A percentile compares a stretch with the other conserved stretches of the same genome.
Evolutionary conservation across 2,329 filamentous ascomycete genomes (phyloP).

Genomic region (Hypoxylon sp.): DNA sequence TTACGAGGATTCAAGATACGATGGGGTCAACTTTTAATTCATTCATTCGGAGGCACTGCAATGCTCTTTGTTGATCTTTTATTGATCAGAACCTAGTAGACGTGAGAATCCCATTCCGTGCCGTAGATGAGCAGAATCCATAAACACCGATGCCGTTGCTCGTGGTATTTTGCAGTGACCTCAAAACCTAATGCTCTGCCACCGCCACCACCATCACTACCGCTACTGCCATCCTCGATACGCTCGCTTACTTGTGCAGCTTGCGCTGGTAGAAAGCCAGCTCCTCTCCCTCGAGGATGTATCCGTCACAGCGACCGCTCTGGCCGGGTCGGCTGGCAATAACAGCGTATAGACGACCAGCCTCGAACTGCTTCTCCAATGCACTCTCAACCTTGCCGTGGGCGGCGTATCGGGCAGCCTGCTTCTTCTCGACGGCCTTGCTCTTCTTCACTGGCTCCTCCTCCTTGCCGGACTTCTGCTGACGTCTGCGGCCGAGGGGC

Average conservation of each 20-base stretch:
- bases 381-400: constrained; percentile 92
- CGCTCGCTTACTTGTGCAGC: constrained; percentile 89
- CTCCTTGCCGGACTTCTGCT: constrained; percentile 81
- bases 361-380: constrained; percentile 99
- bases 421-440: constrained; percentile 97
- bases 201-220: background rate
- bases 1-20: background rate
- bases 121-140: constrained; percentile 56
- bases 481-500: constrained; percentile 88
- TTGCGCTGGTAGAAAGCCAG: constrained; percentile 99
- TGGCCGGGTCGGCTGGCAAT: constrained; percentile 94
- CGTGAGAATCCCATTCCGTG: constrained; percentile 54
- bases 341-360: constrained; percentile 95
- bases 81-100: constrained; percentile 56
- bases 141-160: constrained; percentile 57
- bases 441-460: constrained; percentile 89
- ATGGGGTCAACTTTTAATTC: background rate
- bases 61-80: constrained; percentile 53
- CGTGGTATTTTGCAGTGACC: constrained; percentile 49
- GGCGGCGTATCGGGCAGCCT: constrained; percentile 85
- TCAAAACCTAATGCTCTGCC: constrained; percentile 39
- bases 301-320: constrained; percentile 96
- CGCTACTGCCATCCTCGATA: constrained; percentile 33
- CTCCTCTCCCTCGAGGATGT: constrained; percentile 99
- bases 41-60: constrained; percentile 29